Base-by-base conservation (phyloP, 768 basidiomycete species). In the Tephrocybe sp. region DNA sequence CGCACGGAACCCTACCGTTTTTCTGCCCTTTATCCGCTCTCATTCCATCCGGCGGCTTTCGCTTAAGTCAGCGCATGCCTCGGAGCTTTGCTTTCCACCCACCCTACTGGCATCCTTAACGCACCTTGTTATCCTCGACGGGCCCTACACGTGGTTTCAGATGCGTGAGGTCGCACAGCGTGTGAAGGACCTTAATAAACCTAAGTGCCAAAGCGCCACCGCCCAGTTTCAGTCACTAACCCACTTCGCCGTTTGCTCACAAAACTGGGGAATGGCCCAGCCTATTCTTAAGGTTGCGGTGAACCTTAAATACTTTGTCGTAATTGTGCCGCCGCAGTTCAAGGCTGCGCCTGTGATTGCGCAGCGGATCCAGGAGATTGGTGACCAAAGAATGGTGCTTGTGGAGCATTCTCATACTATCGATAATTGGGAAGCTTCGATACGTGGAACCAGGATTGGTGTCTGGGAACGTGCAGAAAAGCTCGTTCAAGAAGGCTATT, bases 71-170 rank as follows among this genome's bases (percentile, higher is more conserved):
- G 53, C 49, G 34, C 56, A 48, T 15, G 33, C 50, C n/a, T 59
- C 55, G 5, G 58, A 62, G 30, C 56, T 63, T 14, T 58, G 38
- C 23, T 61, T 66, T 34, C 64, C 62, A 1, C 59, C 55, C 4
- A 42, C 41, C 1, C 50, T 65, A 9, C 40, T 64, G 5, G 47
- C 62, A 15, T 46, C 55, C 3, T 24, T 69, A 4, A 65, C 68
- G 4, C 68, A 66, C 51, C 55, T 68, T 0, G 47, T 58, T 28
- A 58, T 68, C 25, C 55, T 65, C 33, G 56, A 55, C 33, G 57
- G 62, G 15, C 52, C 59, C 1, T 58, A 56, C 18, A 51, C 37
- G 1, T 67, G 62, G 62, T 61, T 57, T 24, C 57, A 58, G 21
- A 54, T 63, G 47, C 45, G 59, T 1, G 48, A 61, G 18, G 59